These are phyloP conservation scores for Verticillium isaacii DNA, from an alignment of 2,329 filamentous ascomycete species.

Conservation along the genomic window DNA sequence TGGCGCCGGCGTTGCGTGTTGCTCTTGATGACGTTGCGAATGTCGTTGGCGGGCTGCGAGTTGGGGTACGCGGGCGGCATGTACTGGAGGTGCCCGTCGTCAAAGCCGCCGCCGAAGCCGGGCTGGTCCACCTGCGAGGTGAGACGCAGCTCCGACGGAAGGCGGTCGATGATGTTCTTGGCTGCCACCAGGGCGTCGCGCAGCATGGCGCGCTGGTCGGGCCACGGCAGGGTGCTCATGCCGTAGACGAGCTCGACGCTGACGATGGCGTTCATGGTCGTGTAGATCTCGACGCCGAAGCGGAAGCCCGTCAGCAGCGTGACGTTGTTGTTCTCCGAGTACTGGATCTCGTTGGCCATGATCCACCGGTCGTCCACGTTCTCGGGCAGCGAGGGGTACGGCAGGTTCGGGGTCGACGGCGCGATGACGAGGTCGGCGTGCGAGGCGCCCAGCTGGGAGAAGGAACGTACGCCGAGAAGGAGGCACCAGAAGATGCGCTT, in stretches of 20 bases:
- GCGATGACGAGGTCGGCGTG: conserved; percentile 70
- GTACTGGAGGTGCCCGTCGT: conserved; percentile 39
- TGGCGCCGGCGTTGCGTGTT: conserved; percentile 47
- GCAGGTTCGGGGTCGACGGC: conserved; percentile 69
- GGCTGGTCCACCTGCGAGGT: conserved; percentile 30
- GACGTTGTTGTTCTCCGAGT: conserved; percentile 62
- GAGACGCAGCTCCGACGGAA: conserved; percentile 66
- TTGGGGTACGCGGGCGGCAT: conserved; percentile 45
- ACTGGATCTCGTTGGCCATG: conserved; percentile 62
- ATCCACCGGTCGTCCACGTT: conserved; percentile 85
- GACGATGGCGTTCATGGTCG: conserved; percentile 72
- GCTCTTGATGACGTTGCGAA: conserved; percentile 43
- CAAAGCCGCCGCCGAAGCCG: background rate
- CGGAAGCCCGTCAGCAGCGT: conserved; percentile 78
- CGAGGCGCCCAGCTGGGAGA: conserved; percentile 70
- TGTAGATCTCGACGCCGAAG: conserved; percentile 70
- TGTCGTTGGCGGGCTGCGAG: conserved; percentile 41
- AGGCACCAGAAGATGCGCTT: conserved; percentile 83
- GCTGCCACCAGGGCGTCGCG: conserved; percentile 66
- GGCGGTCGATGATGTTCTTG: conserved; percentile 61
- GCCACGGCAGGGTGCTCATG: conserved; percentile 71
- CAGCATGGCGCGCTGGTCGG: conserved; percentile 69
- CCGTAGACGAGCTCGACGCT: conserved; percentile 82
- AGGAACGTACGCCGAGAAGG: conserved; percentile 66
- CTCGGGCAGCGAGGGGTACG: conserved; percentile 72